These are phyloP conservation scores for Mycena filopes DNA, from an alignment of 768 basidiomycete species.

Conservation along the genomic window DNA sequence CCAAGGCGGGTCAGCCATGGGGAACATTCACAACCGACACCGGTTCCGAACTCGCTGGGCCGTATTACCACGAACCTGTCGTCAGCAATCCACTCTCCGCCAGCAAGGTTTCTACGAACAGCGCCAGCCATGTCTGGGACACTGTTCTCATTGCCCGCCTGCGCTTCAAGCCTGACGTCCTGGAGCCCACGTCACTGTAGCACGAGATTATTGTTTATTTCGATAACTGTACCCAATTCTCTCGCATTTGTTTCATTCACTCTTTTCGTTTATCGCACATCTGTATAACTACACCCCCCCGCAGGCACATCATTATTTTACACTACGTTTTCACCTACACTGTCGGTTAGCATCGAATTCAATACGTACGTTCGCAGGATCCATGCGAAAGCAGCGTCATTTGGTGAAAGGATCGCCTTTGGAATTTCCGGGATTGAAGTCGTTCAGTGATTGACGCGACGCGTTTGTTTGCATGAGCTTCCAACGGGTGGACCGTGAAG, in stretches of 20 bases:
- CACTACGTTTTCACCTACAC: constrained; percentile 22
- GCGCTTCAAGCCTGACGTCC: constrained; percentile 70
- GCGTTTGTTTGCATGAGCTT: no score
- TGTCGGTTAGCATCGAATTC: constrained; percentile 1
- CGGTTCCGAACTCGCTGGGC: constrained; percentile 55
- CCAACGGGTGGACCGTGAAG: no score
- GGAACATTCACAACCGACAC: constrained; percentile 75
- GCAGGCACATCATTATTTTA: constrained; percentile 6
- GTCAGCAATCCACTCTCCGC: constrained; percentile 51
- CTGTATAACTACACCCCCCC: constrained; percentile 19
- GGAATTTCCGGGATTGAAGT: no score
- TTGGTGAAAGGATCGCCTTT: no score
- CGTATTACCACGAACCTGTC: constrained; percentile 56
- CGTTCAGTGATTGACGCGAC: no score
- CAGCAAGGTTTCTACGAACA: constrained; percentile 61
- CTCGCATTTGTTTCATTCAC: constrained; percentile 11
- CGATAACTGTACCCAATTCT: not conserved
- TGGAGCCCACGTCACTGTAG: constrained; percentile 64
- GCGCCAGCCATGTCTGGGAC: constrained; percentile 56
- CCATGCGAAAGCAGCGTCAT: no score
- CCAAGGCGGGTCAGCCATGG: constrained; percentile 71
- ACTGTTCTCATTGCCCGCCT: constrained; percentile 72
- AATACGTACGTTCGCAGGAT: no score
- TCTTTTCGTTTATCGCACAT: constrained; percentile 15
- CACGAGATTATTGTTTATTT: not conserved